These are phyloP conservation scores for Periconia macrospinosa DNA, from an alignment of 2,329 filamentous ascomycete genomes.

Conservation along the genomic window DNA sequence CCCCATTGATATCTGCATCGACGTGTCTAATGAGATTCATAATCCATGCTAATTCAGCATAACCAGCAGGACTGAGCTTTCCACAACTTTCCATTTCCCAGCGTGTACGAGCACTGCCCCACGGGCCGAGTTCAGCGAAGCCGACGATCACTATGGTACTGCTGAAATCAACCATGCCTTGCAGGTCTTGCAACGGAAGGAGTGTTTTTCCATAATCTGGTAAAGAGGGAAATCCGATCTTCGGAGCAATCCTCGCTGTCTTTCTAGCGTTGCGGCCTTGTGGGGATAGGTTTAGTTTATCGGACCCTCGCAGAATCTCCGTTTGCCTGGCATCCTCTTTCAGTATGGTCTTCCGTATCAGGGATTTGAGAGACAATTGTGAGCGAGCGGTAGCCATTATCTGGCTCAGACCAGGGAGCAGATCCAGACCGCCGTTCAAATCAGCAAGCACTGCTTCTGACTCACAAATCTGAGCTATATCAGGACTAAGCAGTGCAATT, in stretches of 20 bases:
- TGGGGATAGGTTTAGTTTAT: too few relatives aligned
- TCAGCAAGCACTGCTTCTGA: conserved; percentile 90
- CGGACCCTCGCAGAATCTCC: too few relatives aligned
- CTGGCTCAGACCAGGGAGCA: conserved; percentile 5
- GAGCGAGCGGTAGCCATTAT: neutral
- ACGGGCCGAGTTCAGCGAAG: conserved; percentile 52
- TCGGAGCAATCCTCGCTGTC: too few relatives aligned
- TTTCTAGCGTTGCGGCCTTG: too few relatives aligned
- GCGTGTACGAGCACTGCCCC: conserved; percentile 84
- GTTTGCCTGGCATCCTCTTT: too few relatives aligned
- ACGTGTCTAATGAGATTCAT: conserved; percentile 89
- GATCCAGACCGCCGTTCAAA: conserved; percentile 71
- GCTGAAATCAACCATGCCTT: neutral
- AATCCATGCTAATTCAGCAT: conserved; percentile 91
- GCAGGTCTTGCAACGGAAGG: neutral
- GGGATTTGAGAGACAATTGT: conserved; percentile 1
- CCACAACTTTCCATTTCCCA: conserved; percentile 92
- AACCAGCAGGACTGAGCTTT: conserved; percentile 83
- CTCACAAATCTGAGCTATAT: conserved; percentile 89
- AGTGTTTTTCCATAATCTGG: conserved; percentile 1
- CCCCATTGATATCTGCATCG: conserved; percentile 45
- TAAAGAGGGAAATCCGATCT: conserved; percentile 2
- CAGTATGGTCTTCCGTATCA: neutral
- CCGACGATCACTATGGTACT: conserved; percentile 1
- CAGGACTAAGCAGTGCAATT: conserved; percentile 42